phyloP scores from a whole-genome alignment of 257 asterid genomes.

The Lycium barbarum region DNA sequence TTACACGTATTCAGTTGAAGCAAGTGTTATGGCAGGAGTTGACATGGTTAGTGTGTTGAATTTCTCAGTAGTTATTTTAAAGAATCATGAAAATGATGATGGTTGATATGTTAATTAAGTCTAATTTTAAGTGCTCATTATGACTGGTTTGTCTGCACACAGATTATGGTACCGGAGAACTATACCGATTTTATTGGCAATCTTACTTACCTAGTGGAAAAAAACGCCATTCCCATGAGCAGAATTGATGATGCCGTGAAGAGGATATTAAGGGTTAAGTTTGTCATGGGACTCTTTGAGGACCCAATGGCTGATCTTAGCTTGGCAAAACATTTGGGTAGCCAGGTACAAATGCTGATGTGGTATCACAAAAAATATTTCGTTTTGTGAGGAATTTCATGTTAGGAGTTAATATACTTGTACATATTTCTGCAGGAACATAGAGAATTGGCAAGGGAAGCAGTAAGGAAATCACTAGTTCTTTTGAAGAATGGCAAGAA shows the following conservation, averaged over 20 bases:
- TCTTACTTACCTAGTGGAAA: slow-evolving; percentile 52
- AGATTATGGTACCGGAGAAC: slow-evolving; percentile 69
- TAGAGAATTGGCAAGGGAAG: slow-evolving; percentile 43
- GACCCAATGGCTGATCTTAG: slow-evolving; percentile 63
- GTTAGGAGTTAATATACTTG: background rate
- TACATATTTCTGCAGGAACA: slow-evolving; percentile 32
- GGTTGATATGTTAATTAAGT: background rate
- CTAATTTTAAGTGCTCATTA: background rate
- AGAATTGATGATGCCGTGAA: slow-evolving; percentile 68
- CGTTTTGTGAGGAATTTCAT: too few species aligned
- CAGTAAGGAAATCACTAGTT: slow-evolving; percentile 46
- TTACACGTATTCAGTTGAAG: slow-evolving; percentile 54
- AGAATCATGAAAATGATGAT: background rate
- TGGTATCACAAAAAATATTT: background rate
- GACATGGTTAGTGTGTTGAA: slow-evolving; percentile 51
- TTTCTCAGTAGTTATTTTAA: background rate
- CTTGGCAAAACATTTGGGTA: slow-evolving; percentile 55
- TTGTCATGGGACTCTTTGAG: slow-evolving; percentile 57
- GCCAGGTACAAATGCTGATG: slow-evolving; percentile 41
- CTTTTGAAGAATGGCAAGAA: slow-evolving; percentile 40
- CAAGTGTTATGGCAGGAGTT: slow-evolving; percentile 57
- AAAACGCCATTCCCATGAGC: slow-evolving; percentile 56
- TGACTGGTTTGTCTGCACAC: background rate
- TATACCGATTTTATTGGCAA: slow-evolving; percentile 48
- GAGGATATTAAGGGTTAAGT: slow-evolving; percentile 66